Evolutionary conservation across 2,329 filamentous ascomycete genomes (phyloP).

Genomic region (Byssoonygena ceratinophila): DNA sequence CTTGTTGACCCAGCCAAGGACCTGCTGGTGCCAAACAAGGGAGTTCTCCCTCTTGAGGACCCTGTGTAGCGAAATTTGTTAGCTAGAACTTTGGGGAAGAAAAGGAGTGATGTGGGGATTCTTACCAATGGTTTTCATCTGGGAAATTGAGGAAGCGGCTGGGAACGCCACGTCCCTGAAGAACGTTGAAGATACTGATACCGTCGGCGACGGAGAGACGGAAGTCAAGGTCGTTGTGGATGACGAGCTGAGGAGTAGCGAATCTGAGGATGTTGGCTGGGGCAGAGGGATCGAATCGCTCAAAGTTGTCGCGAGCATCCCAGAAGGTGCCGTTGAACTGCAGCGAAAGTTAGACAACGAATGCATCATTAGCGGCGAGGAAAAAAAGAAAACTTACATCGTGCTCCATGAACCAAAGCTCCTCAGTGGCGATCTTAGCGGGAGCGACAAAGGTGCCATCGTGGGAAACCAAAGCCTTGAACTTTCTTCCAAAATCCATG

Average conservation of each 20-base stretch:
- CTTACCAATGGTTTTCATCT: slow-evolving; percentile 54
- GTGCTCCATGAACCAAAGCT: slow-evolving; percentile 44
- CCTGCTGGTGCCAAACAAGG: slow-evolving; percentile 77
- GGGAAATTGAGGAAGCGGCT: slow-evolving; percentile 71
- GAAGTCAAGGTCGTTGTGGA: slow-evolving; percentile 80
- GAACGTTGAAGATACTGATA: slow-evolving; percentile 65
- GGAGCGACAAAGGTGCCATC: slow-evolving; percentile 67
- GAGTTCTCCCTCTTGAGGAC: slow-evolving; percentile 80
- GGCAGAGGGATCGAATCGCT: slow-evolving; percentile 54
- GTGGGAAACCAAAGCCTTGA: slow-evolving; percentile 80
- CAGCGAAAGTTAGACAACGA: slow-evolving; percentile 8
- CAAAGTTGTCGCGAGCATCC: slow-evolving; percentile 51
- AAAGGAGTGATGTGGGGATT: no score
- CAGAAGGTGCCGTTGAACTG: slow-evolving; percentile 42
- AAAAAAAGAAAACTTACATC: slow-evolving; percentile 24
- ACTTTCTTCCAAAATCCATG: slow-evolving; percentile 66
- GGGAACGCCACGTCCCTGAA: slow-evolving; percentile 62
- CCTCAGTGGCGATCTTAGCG: slow-evolving; percentile 42
- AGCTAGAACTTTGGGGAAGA: background rate
- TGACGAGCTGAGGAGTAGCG: slow-evolving; percentile 70
- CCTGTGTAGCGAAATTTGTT: slow-evolving; percentile 33
- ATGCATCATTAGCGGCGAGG: background rate
- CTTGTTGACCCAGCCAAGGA: slow-evolving; percentile 60
- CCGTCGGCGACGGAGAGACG: slow-evolving; percentile 74
- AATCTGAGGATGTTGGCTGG: slow-evolving; percentile 54